These are phyloP conservation scores for Leishmania aethiopica DNA, from an alignment of 208 protist genomes.

Conservation along the genomic window DNA sequence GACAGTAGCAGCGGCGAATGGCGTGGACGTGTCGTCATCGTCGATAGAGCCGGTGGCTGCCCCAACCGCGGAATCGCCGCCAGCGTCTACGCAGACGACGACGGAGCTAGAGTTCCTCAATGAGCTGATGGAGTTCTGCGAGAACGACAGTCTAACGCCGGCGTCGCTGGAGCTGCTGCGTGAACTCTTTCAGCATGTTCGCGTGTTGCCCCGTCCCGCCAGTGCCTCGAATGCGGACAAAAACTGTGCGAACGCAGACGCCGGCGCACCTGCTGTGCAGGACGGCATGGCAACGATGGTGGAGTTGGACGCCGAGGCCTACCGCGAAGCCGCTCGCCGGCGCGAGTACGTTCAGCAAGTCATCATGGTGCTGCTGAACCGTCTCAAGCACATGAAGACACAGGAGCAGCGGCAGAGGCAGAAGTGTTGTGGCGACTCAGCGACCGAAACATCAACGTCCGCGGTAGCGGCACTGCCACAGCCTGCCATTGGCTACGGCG, in stretches of 20 bases:
- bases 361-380: slow-evolving; percentile 62
- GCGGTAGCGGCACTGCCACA: slow-evolving; percentile 5
- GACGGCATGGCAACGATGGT: slow-evolving; percentile 9
- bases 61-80: slow-evolving; percentile 9
- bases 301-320: slow-evolving; percentile 21
- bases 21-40: neutral
- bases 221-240: neutral
- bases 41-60: neutral
- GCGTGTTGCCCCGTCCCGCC: slow-evolving; percentile 35
- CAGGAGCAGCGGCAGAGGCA: slow-evolving; percentile 35
- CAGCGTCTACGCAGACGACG: slow-evolving; percentile 17
- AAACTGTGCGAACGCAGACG: slow-evolving; percentile 1
- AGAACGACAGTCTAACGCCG: slow-evolving; percentile 39
- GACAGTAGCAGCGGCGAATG: slow-evolving; percentile 17
- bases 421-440: neutral
- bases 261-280: neutral
- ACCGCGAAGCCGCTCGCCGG: slow-evolving; percentile 33
- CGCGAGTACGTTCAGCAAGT: slow-evolving; percentile 70
- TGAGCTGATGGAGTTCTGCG: slow-evolving; percentile 42
- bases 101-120: slow-evolving; percentile 48
- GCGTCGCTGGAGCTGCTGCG: slow-evolving; percentile 51
- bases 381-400: slow-evolving; percentile 56
- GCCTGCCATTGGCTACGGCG: slow-evolving; percentile 5
- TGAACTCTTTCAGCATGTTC: slow-evolving; percentile 63
- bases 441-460: slow-evolving; percentile 2